Evolutionary conservation across 345 rosid genomes (phyloP).

Genomic region (Erysimum cheiranthoides): DNA sequence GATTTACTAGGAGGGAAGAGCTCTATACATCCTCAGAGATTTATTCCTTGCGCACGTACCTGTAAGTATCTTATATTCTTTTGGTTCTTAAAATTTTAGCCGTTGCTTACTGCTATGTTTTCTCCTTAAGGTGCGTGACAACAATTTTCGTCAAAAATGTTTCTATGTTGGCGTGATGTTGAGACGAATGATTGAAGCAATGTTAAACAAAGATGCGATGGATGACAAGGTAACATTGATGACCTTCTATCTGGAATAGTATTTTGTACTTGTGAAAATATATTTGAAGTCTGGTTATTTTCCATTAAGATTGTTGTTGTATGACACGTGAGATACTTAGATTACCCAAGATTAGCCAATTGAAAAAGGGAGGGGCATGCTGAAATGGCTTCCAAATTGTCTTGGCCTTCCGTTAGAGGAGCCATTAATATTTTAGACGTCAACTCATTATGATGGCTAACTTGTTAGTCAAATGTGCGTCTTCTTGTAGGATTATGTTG

Average conservation of each 20-base stretch:
- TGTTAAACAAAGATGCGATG: slow-evolving; percentile 92
- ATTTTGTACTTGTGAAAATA: background rate
- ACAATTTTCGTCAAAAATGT: slow-evolving; percentile 88
- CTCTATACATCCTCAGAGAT: slow-evolving; percentile 66
- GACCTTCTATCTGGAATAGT: slow-evolving; percentile 6
- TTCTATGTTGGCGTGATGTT: slow-evolving; percentile 94
- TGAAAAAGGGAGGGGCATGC: slow-evolving; percentile 13
- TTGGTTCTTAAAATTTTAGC: slow-evolving; percentile 17
- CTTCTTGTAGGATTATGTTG: slow-evolving; percentile 83
- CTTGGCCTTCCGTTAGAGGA: slow-evolving; percentile 8
- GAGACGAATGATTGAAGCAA: slow-evolving; percentile 93
- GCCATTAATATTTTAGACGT: slow-evolving; percentile 2
- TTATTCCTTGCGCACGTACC: slow-evolving; percentile 91
- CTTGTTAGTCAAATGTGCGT: slow-evolving; percentile 24
- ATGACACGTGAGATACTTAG: slow-evolving; percentile 15
- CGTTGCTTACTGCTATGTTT: slow-evolving; percentile 35
- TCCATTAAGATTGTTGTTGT: slow-evolving; percentile 22
- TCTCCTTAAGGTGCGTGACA: slow-evolving; percentile 56
- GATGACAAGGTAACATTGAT: slow-evolving; percentile 84
- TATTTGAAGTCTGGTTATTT: slow-evolving; percentile 20
- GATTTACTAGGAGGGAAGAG: slow-evolving; percentile 66
- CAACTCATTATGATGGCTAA: slow-evolving; percentile 19
- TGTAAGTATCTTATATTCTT: slow-evolving; percentile 54
- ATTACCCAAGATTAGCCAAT: slow-evolving; percentile 9
- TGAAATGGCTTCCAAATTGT: slow-evolving; percentile 8